phyloP scores from a whole-genome alignment of 2,329 filamentous ascomycete genomes.

The Neoarthrinium moseri region DNA sequence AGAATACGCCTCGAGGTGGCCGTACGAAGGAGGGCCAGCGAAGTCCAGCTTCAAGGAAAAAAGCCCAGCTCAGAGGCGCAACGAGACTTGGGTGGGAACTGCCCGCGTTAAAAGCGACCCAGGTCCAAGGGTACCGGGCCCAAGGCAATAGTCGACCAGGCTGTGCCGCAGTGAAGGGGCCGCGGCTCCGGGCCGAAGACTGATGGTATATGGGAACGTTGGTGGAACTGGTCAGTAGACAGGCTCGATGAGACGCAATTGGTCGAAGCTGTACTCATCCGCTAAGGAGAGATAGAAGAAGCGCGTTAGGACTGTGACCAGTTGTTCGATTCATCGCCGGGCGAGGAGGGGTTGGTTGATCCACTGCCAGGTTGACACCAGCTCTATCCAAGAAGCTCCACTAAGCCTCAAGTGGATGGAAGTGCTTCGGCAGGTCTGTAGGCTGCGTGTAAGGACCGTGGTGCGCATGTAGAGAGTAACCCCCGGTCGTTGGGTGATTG shows the following conservation, averaged over 20 bases:
- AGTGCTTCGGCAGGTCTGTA: neutral
- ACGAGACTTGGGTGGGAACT: no score
- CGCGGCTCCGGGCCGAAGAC: conserved; percentile 6
- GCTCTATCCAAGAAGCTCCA: neutral
- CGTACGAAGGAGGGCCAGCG: neutral
- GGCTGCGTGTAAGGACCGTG: no score
- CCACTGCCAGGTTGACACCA: neutral
- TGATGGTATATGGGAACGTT: no score
- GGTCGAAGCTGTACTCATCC: conserved; percentile 1
- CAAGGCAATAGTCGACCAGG: conserved; percentile 1
- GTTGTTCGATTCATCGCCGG: conserved; percentile 2
- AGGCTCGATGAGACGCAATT: conserved; percentile 7
- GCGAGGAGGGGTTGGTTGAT: conserved; percentile 6
- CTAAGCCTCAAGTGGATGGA: neutral
- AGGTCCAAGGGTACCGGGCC: neutral
- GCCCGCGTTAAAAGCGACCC: conserved; percentile 6
- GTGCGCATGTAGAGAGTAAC: no score
- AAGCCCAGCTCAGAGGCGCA: no score
- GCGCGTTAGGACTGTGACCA: conserved; percentile 1
- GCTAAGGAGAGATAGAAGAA: neutral
- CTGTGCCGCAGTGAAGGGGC: conserved; percentile 10
- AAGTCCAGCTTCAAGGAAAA: conserved; percentile 6
- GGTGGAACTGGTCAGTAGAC: no score
- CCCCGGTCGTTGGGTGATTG: no score
- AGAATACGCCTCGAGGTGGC: conserved; percentile 5